These are phyloP conservation scores for Claviceps pazoutovae DNA, from an alignment of 2,329 filamentous ascomycete genomes.

Conservation along the genomic window DNA sequence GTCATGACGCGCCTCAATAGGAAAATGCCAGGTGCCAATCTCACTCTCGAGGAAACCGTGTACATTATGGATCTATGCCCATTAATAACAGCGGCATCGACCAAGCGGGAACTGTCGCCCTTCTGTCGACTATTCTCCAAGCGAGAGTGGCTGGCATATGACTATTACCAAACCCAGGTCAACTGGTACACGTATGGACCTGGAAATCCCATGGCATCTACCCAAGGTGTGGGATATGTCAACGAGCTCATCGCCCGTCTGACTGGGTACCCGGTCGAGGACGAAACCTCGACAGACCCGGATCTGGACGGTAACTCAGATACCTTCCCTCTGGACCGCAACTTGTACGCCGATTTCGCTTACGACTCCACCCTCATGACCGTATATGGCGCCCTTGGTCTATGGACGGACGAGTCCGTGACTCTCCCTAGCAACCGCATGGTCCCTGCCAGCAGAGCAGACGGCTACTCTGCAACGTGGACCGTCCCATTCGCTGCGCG, in stretches of 20 bases:
- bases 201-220: constrained; percentile 66
- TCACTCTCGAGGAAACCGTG: constrained; percentile 49
- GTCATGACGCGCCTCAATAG: constrained; percentile 58
- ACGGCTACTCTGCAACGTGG: constrained; percentile 65
- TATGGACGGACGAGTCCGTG: constrained; percentile 52
- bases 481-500: constrained; percentile 69
- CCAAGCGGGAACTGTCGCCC: constrained; percentile 36
- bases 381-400: constrained; percentile 61
- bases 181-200: constrained; percentile 76
- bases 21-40: constrained; percentile 51
- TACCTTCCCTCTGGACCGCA: constrained; percentile 59
- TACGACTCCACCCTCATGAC: constrained; percentile 81
- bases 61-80: constrained; percentile 82
- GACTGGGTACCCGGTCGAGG: constrained; percentile 52
- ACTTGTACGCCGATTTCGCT: constrained; percentile 76
- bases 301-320: constrained; percentile 54
- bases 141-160: constrained; percentile 63
- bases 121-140: constrained; percentile 67
- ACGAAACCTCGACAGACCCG: constrained; percentile 61
- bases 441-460: constrained; percentile 34
- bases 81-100: constrained; percentile 61
- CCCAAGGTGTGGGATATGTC: constrained; percentile 74
- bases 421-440: constrained; percentile 37
- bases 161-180: constrained; percentile 65
- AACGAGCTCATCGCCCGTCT: constrained; percentile 80